Evolutionary conservation across 108 stramenopile species (phyloP), one percentile per base, ranked within the genome.

Genomic region (Cyclotella choctawhatcheeana): DNA sequence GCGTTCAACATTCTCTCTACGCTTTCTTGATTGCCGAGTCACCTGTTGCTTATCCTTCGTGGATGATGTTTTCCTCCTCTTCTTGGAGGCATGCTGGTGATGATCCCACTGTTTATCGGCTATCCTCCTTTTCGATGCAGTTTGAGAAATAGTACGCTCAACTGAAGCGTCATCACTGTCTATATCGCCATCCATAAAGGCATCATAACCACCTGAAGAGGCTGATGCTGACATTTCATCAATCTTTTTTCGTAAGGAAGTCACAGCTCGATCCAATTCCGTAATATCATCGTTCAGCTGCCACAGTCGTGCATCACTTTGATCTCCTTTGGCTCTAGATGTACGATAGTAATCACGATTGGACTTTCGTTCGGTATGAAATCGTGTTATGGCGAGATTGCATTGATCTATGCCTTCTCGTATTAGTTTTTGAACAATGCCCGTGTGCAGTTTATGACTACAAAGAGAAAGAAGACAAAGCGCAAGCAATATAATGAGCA

Each of bases 1-100:
- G 5, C 17, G 8, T 10, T 34, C 20, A 43, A 10, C 40, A 20
- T 64, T 58, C 10, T 54, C 30, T 45, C 13, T 16, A 8, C 31
- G 35, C 16, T 35, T 35, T 22, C 5, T n/a, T 40, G 2, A 1
- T 22, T 52, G 10, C 22, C 10, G 20, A 14, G 24, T 3, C 18
- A 21, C 17, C 1, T 61, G 21, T 16, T 27, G 26, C 27, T 14
- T 3, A n/a, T 59, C 18, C 25, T 34, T 55, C 40, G 30, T 48
- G 47, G 37, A 40, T 0, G 35, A 40, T 22, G 26, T 51, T 40
- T 10, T 34, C 14, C 59, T 72, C 44, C 65, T 66, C 22, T 69
- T 78, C 4, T 40, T 54, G 34, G 78, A 79, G 17, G 78, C 78
- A 45, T 79, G 78, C 31, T 66, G 78, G 47, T 79, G 78, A 35